Evolutionary conservation across 345 rosid genomes (phyloP).

Genomic region (Rubroshorea leprosula): DNA sequence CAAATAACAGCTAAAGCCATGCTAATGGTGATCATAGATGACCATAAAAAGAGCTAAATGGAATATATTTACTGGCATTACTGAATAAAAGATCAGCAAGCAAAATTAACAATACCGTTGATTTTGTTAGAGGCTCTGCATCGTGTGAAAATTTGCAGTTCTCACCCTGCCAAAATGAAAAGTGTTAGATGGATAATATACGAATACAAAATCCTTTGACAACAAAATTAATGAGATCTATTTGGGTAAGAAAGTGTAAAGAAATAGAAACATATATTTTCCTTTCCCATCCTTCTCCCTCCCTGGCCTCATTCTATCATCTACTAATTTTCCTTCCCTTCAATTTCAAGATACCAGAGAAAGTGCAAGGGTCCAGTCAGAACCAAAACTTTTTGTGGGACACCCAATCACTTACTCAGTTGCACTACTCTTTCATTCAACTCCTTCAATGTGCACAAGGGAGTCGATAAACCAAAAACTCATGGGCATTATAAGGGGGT

Average conservation of each 20-base stretch:
- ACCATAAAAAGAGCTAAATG: background rate
- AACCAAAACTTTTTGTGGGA: background rate
- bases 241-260: background rate
- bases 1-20: background rate
- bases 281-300: background rate
- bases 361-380: background rate
- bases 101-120: constrained; percentile 36
- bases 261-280: background rate
- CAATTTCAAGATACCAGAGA: background rate
- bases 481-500: background rate
- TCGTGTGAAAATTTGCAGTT: constrained; percentile 91
- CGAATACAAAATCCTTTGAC: background rate
- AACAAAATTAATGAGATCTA: constrained; percentile 1
- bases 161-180: constrained; percentile 49
- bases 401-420: background rate
- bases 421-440: too few species aligned
- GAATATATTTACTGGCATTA: constrained; percentile 1
- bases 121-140: constrained; percentile 70
- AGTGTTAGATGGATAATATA: background rate
- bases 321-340: background rate
- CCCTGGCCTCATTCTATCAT: background rate
- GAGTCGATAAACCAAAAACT: background rate
- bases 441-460: background rate
- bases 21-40: background rate
- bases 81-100: constrained; percentile 4